Evolutionary conservation across 1,284 basidiomycete species (phyloP), one percentile per base, ranked within the genome.

Genomic region (Moesziomyces sp.): DNA sequence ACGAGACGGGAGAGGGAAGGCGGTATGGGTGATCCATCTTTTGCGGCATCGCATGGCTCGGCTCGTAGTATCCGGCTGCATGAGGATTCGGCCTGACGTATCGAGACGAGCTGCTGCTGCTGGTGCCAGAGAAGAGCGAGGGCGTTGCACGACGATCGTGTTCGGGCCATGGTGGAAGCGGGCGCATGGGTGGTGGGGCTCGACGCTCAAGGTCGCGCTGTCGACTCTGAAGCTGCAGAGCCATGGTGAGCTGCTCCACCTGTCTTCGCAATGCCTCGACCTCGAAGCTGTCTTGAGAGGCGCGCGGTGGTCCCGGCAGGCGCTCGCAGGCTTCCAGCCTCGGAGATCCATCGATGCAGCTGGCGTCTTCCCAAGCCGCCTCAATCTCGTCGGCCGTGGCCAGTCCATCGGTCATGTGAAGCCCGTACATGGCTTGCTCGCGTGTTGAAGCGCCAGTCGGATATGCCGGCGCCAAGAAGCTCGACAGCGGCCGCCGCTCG

Each of bases 171-270:
- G 38, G 38, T 6, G 38, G 38, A 16, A 40, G 38, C 18, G 38
- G 16, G 3, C 38, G 18, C 6, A 6, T 40, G 16, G 38, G 38
- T 40, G 38, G 47, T 30, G 50, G 24, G 26, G 30, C 30, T 33
- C 30, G 30, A 33, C 40, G 49, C 23, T 53, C 58, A 16, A 49
- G 11, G 4, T 60, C 51, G 14, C 52, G 35, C 52, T 69, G 71
- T 21, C 60, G 47, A 23, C 53, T 46, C 18, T 67, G 63, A 7
- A 62, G 45, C 23, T 56, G 53, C 13, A 76, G 46, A 4, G 74
- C 74, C 57, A 72, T 58, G n/a, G 64, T 69, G 43, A 76, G 42
- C 52, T 73, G 68, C 46, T 72, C 61, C 4, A 76, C 74, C 50
- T 76, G 63, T 11, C 59, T 46, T 4, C 60, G 45, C 10, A 76